Evolutionary conservation across 2,329 filamentous ascomycete genomes (phyloP), one percentile per base, ranked within the genome.

Genomic region (Colletotrichum salicis): DNA sequence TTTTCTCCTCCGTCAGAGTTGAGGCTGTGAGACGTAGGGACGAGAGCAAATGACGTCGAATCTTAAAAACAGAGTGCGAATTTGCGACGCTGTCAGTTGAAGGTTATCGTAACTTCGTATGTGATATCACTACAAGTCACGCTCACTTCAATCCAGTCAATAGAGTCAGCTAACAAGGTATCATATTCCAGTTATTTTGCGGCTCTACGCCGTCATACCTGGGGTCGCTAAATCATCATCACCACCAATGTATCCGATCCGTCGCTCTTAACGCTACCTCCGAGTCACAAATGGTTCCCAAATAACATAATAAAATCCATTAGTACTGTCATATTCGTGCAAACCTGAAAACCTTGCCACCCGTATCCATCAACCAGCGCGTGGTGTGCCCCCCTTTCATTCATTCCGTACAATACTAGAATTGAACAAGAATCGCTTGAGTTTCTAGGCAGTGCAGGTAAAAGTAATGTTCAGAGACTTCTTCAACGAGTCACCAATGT

Each of bases 401-500:
- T 37, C 37, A 56, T 15, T 12, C 22, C 15, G 12, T 15, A 15
- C n/a, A 1, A 29, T 51, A 22, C 45, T 24, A 7, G 4, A 19
- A 19, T 7, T 55, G 11, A 55, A 10, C 10, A 29, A 13, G 8
- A 19, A 1, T 48, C 19, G 41, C 41, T 22, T 48, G 41, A 22
- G 33, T 29, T n/a, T 22, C 5, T 54, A 48, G 27, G 31, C 24
- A 57, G 15, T 31, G 41, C 69, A 71, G 13, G 65, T 15, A 12
- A 73, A 10, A 19, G 58, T 75, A 48, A 81, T 66, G 48, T 73
- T 73, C 31, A 84, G 71, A 15, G 55, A 70, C 65, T 69, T 64
- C 65, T 72, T 72, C 54, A 72, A 29, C 15, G 70, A 57, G 7
- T 78, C 74, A 48, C 82, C 83, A 57, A 90, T 83, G 74, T 90